These are phyloP conservation scores for Pichia ethanolica DNA, from an alignment of 805 yeast genomes.

Conservation along the genomic window DNA sequence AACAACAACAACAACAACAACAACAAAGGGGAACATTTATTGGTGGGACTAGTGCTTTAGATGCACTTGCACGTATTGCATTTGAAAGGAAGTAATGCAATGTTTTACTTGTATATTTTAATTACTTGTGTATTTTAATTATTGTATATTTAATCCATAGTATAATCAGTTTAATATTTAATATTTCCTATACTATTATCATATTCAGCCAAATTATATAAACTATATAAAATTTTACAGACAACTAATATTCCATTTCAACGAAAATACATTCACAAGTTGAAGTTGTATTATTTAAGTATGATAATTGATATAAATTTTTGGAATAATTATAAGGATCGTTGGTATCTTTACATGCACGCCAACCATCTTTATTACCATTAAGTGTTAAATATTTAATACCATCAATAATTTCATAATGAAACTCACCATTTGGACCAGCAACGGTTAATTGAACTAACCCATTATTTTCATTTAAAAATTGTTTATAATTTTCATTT, in stretches of 20 bases:
- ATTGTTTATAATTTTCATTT: neutral
- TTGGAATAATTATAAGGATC: conserved; percentile 36
- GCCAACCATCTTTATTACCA: conserved; percentile 27
- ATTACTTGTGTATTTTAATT: too few relatives aligned
- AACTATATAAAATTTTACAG: neutral
- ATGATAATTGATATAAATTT: conserved; percentile 13
- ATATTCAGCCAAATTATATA: too few relatives aligned
- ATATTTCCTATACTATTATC: too few relatives aligned
- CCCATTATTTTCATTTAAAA: neutral
- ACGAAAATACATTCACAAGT: neutral
- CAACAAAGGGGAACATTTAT: conserved; percentile 2
- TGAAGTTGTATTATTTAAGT: neutral
- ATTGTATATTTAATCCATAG: too few relatives aligned
- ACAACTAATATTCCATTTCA: neutral
- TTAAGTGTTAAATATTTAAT: conserved; percentile 12
- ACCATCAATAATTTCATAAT: neutral
- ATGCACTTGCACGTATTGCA: conserved; percentile 32
- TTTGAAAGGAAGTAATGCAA: conserved; percentile 22
- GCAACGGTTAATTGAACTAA: conserved; percentile 8
- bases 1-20: neutral
- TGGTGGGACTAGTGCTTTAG: conserved; percentile 28
- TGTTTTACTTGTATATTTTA: conserved; percentile 3
- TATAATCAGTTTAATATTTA: neutral
- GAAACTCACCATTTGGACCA: neutral
- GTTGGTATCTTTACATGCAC: conserved; percentile 33